Conservation (phyloP, 73 alveolate species). For the Symbiodinium natans region DNA sequence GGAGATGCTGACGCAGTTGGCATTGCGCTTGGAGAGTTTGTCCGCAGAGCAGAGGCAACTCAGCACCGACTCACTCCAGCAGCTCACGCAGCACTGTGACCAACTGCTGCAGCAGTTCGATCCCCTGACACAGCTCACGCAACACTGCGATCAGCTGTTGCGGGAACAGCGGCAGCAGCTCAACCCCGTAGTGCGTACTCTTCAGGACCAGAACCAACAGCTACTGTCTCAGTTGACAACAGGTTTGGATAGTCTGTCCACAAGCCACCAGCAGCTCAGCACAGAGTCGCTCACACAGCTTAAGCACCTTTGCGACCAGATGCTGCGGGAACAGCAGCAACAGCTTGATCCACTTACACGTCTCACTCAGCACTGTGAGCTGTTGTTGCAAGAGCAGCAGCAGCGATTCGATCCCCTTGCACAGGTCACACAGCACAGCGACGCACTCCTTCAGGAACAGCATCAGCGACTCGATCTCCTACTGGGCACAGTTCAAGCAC, state of each 20-base stretch:
- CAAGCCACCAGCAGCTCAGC: conserved; percentile 7
- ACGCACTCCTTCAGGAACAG: not conserved
- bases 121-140: not conserved
- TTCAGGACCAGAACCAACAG: not conserved
- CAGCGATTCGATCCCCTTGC: not conserved
- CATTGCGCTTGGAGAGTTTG: not conserved
- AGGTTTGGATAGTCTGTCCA: not conserved
- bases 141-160: not conserved
- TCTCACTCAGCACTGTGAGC: not conserved
- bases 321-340: not conserved
- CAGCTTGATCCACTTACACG: not conserved
- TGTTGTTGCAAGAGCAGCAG: not conserved
- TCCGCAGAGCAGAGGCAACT: not conserved
- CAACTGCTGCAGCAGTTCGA: not conserved
- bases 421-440: not conserved
- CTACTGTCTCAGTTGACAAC: not conserved
- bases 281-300: not conserved
- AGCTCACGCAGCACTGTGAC: not conserved
- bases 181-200: not conserved
- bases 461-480: not conserved
- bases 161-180: conserved; percentile 14
- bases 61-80: not conserved
- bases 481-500: not conserved
- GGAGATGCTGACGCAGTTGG: not conserved
- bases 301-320: not conserved